Conservation (phyloP, 2,329 filamentous ascomycete genomes). For the Pseudomassariella vexata region DNA sequence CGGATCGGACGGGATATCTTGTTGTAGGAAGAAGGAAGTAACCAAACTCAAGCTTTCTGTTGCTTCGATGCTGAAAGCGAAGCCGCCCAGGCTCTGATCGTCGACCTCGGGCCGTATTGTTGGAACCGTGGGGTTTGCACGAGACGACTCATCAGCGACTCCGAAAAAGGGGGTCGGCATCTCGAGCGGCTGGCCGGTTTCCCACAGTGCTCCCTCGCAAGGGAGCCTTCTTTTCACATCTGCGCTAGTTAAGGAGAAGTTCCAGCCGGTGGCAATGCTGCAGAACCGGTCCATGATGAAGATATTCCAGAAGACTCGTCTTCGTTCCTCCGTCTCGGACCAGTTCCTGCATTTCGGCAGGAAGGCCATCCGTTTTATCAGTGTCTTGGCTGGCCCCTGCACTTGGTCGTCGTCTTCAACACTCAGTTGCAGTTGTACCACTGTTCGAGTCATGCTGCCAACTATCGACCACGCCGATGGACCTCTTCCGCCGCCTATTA, state of each 20-base stretch:
- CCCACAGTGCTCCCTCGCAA: constrained; percentile 35
- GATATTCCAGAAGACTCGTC: constrained; percentile 32
- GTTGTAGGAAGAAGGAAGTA: constrained; percentile 38
- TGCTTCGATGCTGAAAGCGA: constrained; percentile 40
- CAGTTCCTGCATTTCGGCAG: constrained; percentile 24
- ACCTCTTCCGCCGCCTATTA: constrained; percentile 25
- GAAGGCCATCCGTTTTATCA: constrained; percentile 20
- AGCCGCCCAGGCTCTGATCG: constrained; percentile 35
- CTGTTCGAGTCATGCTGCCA: constrained; percentile 28
- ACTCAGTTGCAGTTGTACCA: constrained; percentile 29
- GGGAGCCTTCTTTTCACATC: constrained; percentile 27
- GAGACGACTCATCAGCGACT: constrained; percentile 35
- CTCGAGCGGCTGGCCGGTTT: constrained; percentile 28
- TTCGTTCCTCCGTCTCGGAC: constrained; percentile 26
- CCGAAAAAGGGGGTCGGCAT: constrained; percentile 35
- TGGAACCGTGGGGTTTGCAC: constrained; percentile 31
- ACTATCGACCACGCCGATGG: constrained; percentile 29
- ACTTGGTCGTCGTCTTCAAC: constrained; percentile 22
- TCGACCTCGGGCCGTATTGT: constrained; percentile 23
- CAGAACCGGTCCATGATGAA: constrained; percentile 33
- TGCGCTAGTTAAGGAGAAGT: constrained; percentile 25
- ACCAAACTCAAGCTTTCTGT: constrained; percentile 39
- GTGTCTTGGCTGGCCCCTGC: constrained; percentile 21
- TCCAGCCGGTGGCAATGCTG: constrained; percentile 32
- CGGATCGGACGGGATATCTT: constrained; percentile 33